phyloP scores from a whole-genome alignment of 2,329 filamentous ascomycete genomes.

The Penicillium fuscoglaucum region DNA sequence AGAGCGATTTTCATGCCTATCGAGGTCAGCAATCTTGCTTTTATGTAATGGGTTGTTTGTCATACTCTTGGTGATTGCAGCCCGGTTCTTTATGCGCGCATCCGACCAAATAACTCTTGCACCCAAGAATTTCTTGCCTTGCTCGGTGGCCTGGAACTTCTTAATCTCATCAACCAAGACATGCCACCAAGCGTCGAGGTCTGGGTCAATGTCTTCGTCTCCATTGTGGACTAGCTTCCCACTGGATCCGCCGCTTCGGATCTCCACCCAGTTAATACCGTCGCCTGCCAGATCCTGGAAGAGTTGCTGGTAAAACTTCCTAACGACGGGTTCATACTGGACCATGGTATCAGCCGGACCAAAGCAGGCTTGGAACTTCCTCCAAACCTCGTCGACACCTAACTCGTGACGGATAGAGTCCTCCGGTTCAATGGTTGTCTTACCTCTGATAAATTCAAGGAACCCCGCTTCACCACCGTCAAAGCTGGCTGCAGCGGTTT shows the following conservation, averaged over 20 bases:
- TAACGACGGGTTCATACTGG: not conserved
- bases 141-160: not conserved
- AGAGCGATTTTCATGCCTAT: constrained; percentile 81
- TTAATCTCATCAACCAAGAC: not conserved
- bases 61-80: not conserved
- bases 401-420: not conserved
- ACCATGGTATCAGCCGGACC: not conserved
- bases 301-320: constrained; percentile 61
- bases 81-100: not conserved
- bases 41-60: not conserved
- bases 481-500: not conserved
- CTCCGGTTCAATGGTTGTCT: not conserved
- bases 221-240: constrained; percentile 65
- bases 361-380: not conserved
- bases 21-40: constrained; percentile 43
- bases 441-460: not conserved
- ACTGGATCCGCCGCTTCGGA: constrained; percentile 71
- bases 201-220: constrained; percentile 27
- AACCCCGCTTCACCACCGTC: not conserved
- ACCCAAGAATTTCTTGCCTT: not conserved
- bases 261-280: constrained; percentile 78
- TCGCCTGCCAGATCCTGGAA: constrained; percentile 70
- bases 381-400: constrained; percentile 1
- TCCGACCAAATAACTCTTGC: constrained; percentile 1
- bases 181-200: not conserved